Conservation (phyloP, 768 basidiomycete genomes). For the Boletus reticulatus region DNA sequence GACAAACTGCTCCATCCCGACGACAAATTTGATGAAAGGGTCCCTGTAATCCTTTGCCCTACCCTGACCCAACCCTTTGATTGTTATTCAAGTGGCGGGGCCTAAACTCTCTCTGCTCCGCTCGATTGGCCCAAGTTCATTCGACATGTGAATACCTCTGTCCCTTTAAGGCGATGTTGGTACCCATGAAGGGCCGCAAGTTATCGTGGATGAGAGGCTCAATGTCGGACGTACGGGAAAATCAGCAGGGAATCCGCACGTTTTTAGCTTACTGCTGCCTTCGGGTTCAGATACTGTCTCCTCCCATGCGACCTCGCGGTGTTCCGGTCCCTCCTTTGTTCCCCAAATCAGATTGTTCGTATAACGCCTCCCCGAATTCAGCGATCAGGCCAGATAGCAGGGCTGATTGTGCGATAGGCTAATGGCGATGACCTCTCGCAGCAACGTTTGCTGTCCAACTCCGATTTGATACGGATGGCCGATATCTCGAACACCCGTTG, state of each 20-base stretch:
- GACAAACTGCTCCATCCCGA: background rate
- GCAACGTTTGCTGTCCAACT: slow-evolving; percentile 1
- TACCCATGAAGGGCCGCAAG: slow-evolving; percentile 14
- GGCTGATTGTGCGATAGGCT: slow-evolving; percentile 4
- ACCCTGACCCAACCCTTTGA: slow-evolving; percentile 10
- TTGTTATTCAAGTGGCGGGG: background rate
- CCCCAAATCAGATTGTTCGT: slow-evolving; percentile 5
- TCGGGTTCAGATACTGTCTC: background rate
- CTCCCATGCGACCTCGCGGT: slow-evolving; percentile 10
- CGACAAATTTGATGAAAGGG: background rate
- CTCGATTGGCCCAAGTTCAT: background rate
- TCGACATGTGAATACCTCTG: slow-evolving; percentile 11
- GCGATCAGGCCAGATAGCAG: background rate
- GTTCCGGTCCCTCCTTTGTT: slow-evolving; percentile 1
- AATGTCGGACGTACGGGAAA: slow-evolving; percentile 1
- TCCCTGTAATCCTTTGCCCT: slow-evolving; percentile 10
- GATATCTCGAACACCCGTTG: slow-evolving; percentile 6
- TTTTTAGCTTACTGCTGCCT: slow-evolving; percentile 9
- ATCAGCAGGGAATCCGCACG: slow-evolving; percentile 9
- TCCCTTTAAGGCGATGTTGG: slow-evolving; percentile 5
- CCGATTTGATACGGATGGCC: slow-evolving; percentile 16
- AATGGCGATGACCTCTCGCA: background rate
- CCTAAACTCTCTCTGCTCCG: background rate
- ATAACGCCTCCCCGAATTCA: slow-evolving; percentile 2
- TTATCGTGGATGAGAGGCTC: slow-evolving; percentile 3